phyloP scores from a whole-genome alignment of 768 basidiomycete species.

The Psilocybe tampanensis region DNA sequence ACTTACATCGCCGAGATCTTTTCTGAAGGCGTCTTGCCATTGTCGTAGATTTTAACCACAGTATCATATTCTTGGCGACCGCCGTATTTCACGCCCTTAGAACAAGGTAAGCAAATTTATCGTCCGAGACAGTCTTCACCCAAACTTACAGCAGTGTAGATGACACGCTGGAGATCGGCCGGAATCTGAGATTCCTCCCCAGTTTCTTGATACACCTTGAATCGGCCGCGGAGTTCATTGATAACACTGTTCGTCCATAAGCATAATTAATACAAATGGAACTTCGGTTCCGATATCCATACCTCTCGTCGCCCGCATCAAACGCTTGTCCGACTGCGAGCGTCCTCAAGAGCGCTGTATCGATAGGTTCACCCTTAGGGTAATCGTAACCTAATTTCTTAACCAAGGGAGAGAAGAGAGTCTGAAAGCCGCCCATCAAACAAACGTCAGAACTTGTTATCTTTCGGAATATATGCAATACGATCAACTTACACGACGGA shows the following conservation, averaged over 20 bases:
- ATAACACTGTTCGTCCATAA: slow-evolving; percentile 59
- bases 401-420: slow-evolving; percentile 74
- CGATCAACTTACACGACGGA: slow-evolving; percentile 52
- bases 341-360: slow-evolving; percentile 73
- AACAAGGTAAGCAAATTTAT: not conserved
- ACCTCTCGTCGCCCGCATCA: slow-evolving; percentile 30
- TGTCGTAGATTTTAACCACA: slow-evolving; percentile 66
- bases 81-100: slow-evolving; percentile 72
- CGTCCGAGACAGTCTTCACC: not conserved
- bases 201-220: slow-evolving; percentile 67
- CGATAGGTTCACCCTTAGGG: slow-evolving; percentile 62
- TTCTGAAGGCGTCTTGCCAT: slow-evolving; percentile 73
- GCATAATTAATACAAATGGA: not conserved
- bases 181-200: slow-evolving; percentile 81
- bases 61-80: slow-evolving; percentile 77
- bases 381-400: slow-evolving; percentile 81
- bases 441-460: not conserved
- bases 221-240: slow-evolving; percentile 69
- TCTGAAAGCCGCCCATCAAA: slow-evolving; percentile 33
- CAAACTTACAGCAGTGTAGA: slow-evolving; percentile 51
- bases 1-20: slow-evolving; percentile 72
- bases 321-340: slow-evolving; percentile 62
- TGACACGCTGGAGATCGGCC: slow-evolving; percentile 68
- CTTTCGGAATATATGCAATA: not conserved
- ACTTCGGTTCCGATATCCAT: slow-evolving; percentile 1